Percentiles rank a stretch among this genome's conserved stretches.
Conservation (phyloP, 768 basidiomycete genomes). For the Dioszegia hungarica region DNA sequence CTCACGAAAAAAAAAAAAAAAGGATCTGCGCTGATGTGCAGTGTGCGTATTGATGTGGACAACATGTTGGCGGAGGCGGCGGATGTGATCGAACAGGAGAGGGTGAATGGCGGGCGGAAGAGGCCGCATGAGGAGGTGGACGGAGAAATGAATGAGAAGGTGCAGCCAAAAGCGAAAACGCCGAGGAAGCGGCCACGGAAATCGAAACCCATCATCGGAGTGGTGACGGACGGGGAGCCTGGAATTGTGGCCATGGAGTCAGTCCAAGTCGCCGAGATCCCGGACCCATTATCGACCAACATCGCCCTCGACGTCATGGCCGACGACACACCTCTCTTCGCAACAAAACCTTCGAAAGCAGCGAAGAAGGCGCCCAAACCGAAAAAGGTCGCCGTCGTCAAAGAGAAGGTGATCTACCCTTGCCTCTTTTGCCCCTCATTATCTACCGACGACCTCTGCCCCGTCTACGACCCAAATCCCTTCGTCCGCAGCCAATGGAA, state of each 20-base stretch:
- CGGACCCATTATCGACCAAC: too few relatives aligned
- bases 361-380: neutral
- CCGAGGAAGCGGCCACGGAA: neutral
- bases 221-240: neutral
- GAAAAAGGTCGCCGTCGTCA: neutral
- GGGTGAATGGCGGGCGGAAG: neutral
- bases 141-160: neutral
- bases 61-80: constrained; percentile 58
- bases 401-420: constrained; percentile 16
- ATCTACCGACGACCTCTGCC: constrained; percentile 18
- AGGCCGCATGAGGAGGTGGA: neutral
- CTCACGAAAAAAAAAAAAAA: too few relatives aligned
- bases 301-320: too few relatives aligned
- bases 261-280: too few relatives aligned
- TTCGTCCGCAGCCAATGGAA: constrained; percentile 54
- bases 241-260: neutral
- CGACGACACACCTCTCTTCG: neutral
- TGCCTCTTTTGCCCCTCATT: constrained; percentile 45
- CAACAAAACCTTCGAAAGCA: neutral
- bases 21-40: constrained; percentile 54
- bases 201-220: neutral
- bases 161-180: too few relatives aligned
- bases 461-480: constrained; percentile 28
- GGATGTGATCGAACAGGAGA: constrained; percentile 20
- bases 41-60: constrained; percentile 91